Conservation (phyloP, 805 yeast genomes). For the Metschnikowia peoriensis region DNA sequence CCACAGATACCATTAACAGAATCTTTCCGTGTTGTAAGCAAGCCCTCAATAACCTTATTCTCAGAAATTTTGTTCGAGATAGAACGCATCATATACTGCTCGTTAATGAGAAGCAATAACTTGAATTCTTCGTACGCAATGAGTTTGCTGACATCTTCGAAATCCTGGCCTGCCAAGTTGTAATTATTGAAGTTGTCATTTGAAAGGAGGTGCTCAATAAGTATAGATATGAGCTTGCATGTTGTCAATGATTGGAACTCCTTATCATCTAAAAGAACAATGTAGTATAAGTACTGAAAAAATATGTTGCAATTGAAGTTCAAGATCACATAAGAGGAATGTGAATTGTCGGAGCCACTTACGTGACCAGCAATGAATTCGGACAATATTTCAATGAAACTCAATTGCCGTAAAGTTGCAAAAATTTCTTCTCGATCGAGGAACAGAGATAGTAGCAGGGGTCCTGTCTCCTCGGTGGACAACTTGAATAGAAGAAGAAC, state of each 20-base stretch:
- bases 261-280: constrained; percentile 31
- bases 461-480: constrained; percentile 23
- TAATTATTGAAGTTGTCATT: constrained; percentile 36
- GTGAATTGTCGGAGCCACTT: constrained; percentile 15
- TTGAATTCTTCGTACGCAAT: constrained; percentile 62
- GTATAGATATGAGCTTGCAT: constrained; percentile 26
- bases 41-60: constrained; percentile 52
- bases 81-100: constrained; percentile 76
- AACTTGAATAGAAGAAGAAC: constrained; percentile 34
- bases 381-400: constrained; percentile 45
- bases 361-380: constrained; percentile 32
- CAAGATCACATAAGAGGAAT: constrained; percentile 31
- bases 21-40: constrained; percentile 24
- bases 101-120: constrained; percentile 72
- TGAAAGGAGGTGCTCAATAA: constrained; percentile 29
- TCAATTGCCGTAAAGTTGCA: constrained; percentile 54
- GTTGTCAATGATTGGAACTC: constrained; percentile 32
- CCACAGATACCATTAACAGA: constrained; percentile 57
- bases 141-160: constrained; percentile 44
- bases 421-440: constrained; percentile 18
- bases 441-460: constrained; percentile 17
- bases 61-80: constrained; percentile 32
- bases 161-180: constrained; percentile 33
- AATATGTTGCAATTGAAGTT: constrained; percentile 41
- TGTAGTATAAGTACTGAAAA: constrained; percentile 40